phyloP scores from a whole-genome alignment of 2,329 filamentous ascomycete genomes.

The Penicillium sp. region DNA sequence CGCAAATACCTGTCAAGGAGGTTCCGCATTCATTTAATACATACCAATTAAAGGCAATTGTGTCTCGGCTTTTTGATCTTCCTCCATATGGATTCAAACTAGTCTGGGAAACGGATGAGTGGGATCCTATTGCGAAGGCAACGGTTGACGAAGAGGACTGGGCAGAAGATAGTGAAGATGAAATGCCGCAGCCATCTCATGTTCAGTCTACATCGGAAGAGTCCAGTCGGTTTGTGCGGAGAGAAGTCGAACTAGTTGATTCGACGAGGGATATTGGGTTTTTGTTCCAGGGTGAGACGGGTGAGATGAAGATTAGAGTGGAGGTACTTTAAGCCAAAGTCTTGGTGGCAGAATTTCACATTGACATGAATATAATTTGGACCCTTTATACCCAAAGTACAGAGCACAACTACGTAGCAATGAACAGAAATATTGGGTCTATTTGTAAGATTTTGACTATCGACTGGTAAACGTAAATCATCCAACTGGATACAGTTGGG shows the following conservation, averaged over 20 bases:
- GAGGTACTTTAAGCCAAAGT: conserved; percentile 44
- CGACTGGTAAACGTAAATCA: conserved; percentile 5
- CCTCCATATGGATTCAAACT: conserved; percentile 66
- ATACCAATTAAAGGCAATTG: conserved; percentile 78
- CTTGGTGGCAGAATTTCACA: background rate
- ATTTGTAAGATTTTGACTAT: conserved; percentile 4
- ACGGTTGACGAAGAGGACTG: conserved; percentile 58
- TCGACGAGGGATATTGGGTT: conserved; percentile 81
- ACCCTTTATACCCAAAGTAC: background rate
- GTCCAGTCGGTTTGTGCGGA: conserved; percentile 66
- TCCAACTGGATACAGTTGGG: conserved; percentile 5
- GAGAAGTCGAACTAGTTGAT: conserved; percentile 77
- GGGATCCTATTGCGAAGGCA: conserved; percentile 72
- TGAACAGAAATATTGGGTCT: background rate
- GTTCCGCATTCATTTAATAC: conserved; percentile 77
- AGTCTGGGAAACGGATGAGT: conserved; percentile 88
- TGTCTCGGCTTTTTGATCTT: conserved; percentile 68
- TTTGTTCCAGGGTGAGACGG: conserved; percentile 67
- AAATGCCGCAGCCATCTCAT: conserved; percentile 12
- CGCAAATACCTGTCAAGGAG: conserved; percentile 42
- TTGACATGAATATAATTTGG: background rate
- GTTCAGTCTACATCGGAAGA: conserved; percentile 14
- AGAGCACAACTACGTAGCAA: background rate
- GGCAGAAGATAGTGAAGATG: conserved; percentile 43
- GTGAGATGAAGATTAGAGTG: conserved; percentile 70